Base-by-base conservation (phyloP, 768 basidiomycete genomes). In the Podaxis sp. region DNA sequence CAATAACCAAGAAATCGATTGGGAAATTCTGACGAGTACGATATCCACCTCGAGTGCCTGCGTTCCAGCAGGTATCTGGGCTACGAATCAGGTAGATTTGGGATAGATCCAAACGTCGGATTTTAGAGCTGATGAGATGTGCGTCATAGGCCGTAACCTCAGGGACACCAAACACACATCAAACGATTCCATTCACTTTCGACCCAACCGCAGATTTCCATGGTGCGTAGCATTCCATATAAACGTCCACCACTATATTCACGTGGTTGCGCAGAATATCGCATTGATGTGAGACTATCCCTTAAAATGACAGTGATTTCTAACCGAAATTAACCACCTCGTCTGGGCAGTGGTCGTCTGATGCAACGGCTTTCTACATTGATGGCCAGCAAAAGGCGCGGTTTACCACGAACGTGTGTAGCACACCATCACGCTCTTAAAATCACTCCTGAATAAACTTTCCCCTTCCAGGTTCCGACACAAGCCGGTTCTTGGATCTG, bases 51-150 rank as follows among this genome's bases (percentile, higher is more conserved):
- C 69, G 6, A 75, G 67, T 57, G 55, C 68, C 15, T 57, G 70
- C 30, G 71, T 76, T 52, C 71, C 72, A 54, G 68, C 73, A 46
- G 76, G 76, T 12, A 75, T 76, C 36, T 76, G 76, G 76, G 74
- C 75, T 17, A 74, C 75, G 26, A 76, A 76, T 48, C 73, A 76
- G 62, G 75, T 73, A 64, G 4, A 40, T 56, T 24, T 22, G 24
- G 13, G 19, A 33, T 9, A 8, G 17, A 33, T 33, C 5, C 52
- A 33, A 9, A 33, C 17, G 3, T 30, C n/a, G 17, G 33, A 48
- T 48, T 38, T n/a, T 54, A 26, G 12, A 15, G 40, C 48, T 28
- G 33, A 33, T 39, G 38, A 15, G 38, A 15, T 12, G 7, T 6
- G 4, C 48, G 12, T 57, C 36, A 19, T 28, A 75, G 74, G 65